Conservation (phyloP, 441 rosid species). For the Dalechampia spathulata region DNA sequence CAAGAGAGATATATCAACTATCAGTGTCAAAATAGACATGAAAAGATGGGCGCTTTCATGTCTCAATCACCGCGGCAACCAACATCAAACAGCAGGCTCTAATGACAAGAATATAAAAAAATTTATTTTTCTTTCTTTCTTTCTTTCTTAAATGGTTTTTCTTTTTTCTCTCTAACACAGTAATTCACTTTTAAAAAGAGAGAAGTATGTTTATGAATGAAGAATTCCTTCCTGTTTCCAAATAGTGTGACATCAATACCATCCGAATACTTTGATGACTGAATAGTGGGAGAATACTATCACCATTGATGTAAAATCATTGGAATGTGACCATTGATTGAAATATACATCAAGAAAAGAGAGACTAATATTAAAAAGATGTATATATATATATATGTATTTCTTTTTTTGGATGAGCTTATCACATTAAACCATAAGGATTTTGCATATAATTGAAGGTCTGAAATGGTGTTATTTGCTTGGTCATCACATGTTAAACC, state of each 20-base stretch:
- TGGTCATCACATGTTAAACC: too few species aligned
- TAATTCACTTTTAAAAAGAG: not conserved
- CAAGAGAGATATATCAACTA: conserved; percentile 48
- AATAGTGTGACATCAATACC: not conserved
- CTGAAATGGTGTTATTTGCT: too few species aligned
- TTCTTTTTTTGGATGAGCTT: too few species aligned
- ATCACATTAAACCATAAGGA: too few species aligned
- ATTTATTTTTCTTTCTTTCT: too few species aligned
- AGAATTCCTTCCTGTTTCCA: not conserved
- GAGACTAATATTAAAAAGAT: too few species aligned
- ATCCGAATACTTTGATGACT: conserved; percentile 4
- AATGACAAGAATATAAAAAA: conserved; percentile 23
- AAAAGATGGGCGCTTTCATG: conserved; percentile 87
- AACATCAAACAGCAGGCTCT: conserved; percentile 32
- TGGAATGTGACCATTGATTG: conserved; percentile 10
- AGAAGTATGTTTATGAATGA: not conserved
- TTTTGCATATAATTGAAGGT: too few species aligned
- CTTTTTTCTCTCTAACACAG: not conserved
- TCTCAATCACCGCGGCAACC: conserved; percentile 61
- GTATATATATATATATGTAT: too few species aligned
- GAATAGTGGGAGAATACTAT: conserved; percentile 3
- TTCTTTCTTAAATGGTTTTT: too few species aligned
- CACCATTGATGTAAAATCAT: conserved; percentile 23
- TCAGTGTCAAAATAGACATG: conserved; percentile 70
- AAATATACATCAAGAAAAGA: not conserved